Evolutionary conservation across 1,284 basidiomycete species (phyloP), one percentile per base, ranked within the genome.

Genomic region (Ceratobasidium sp.): DNA sequence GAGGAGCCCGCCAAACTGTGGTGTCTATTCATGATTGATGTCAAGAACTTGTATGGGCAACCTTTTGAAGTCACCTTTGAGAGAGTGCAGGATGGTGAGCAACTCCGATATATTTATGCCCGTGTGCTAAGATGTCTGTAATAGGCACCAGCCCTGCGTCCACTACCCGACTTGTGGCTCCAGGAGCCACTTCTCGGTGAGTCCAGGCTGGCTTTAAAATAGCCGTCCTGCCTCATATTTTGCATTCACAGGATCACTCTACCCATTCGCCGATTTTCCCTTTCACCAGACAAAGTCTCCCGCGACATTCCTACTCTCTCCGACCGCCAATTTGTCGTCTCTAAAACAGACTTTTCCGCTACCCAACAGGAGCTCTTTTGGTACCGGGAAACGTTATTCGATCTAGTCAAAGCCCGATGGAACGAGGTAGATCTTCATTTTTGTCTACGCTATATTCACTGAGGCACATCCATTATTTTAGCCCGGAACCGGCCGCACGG

Each of bases 251-350:
- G 95, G 56, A 85, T 98, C 63, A 84, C 96, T 14, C 83, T 98
- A 17, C 95, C 96, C 0, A 82, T 98, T 54, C 89, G 87, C 78
- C 91, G 92, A 76, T 85, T 93, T 69, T 83, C 86, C 0, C 82
- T 98, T 2, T 79, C 89, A 0, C 85, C 88, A 36, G 87, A 88
- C n/a, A 82, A 87, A 2, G 82, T 90, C 11, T 86, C 88, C 1
- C 85, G 85, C 53, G 88, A 93, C 0, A 94, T 98, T 75, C 97
- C 97, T 0, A 90, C 91, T 4, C 84, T 97, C 44, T 92, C 93
- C 3, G 90, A 93, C 75, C 87, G 96, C n/a, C 97, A 99, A 81
- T 99, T 97, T 81, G 91, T 98, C 19, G 92, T 98, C 0, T 88
- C 91, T 24, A 93, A 93, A 79, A 88, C 90, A 11, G 87, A 86